phyloP scores from a whole-genome alignment of 306 rosid species.

The Vachellia pachyceras region DNA sequence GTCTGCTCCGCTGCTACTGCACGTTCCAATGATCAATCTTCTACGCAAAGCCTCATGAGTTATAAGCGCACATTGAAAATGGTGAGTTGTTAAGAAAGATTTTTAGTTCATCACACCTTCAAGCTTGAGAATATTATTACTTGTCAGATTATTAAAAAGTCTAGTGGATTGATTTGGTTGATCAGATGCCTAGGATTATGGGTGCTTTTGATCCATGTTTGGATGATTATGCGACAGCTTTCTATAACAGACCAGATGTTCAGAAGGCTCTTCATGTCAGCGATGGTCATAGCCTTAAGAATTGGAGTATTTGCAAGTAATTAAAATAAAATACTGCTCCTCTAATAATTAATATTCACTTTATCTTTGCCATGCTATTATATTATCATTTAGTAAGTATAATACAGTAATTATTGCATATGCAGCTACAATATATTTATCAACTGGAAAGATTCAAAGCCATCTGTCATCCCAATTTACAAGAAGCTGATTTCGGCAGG shows the following conservation, averaged over 20 bases:
- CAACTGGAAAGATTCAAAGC: conserved; percentile 62
- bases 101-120: background rate
- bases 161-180: conserved; percentile 8
- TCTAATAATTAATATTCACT: background rate
- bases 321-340: conserved; percentile 10
- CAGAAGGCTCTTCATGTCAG: conserved; percentile 86
- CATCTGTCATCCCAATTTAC: conserved; percentile 83
- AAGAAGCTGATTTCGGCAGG: conserved; percentile 82
- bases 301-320: conserved; percentile 92
- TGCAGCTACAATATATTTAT: conserved; percentile 57
- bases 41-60: conserved; percentile 46
- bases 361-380: background rate
- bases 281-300: conserved; percentile 62
- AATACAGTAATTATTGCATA: conserved; percentile 29
- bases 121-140: background rate
- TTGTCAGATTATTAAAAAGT: background rate
- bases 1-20: conserved; percentile 66
- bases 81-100: conserved; percentile 33
- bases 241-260: conserved; percentile 76
- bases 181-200: conserved; percentile 83
- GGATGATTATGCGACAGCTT: conserved; percentile 66
- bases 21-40: conserved; percentile 34
- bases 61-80: conserved; percentile 53
- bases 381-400: background rate
- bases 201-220: conserved; percentile 93